These are phyloP conservation scores for Xylaria sp. DNA, from an alignment of 2,329 filamentous ascomycete genomes.

Conservation along the genomic window DNA sequence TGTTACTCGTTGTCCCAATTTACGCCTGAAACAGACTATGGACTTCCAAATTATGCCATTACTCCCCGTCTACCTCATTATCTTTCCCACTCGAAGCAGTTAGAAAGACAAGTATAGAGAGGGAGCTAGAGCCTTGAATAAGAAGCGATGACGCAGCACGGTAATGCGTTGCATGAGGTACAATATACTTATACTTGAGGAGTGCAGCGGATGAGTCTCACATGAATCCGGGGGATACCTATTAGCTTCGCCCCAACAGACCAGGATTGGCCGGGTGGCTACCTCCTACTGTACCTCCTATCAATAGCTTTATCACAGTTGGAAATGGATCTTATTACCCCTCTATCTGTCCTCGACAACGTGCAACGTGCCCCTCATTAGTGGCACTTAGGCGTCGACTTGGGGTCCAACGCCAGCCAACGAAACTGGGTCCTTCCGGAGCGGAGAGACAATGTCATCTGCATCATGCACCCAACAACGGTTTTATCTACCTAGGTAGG, in stretches of 20 bases:
- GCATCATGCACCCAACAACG: slow-evolving; percentile 25
- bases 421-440: slow-evolving; percentile 21
- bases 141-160: slow-evolving; percentile 6
- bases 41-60: slow-evolving; percentile 5
- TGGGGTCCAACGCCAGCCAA: slow-evolving; percentile 25
- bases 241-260: background rate
- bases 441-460: slow-evolving; percentile 24
- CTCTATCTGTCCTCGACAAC: slow-evolving; percentile 11
- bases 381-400: slow-evolving; percentile 26
- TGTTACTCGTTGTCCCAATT: background rate
- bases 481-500: background rate
- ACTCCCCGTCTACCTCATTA: background rate
- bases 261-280: slow-evolving; percentile 9
- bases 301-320: background rate
- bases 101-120: background rate
- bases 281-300: slow-evolving; percentile 6
- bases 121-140: background rate
- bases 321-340: slow-evolving; percentile 4
- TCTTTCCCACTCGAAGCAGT: background rate
- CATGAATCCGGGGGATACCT: slow-evolving; percentile 27
- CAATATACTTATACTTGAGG: background rate
- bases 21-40: slow-evolving; percentile 1
- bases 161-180: background rate
- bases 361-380: slow-evolving; percentile 25
- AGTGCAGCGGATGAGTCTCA: slow-evolving; percentile 29